Evolutionary conservation across 1,284 basidiomycete genomes (phyloP).

Genomic region (Anthracocystis walkeri): DNA sequence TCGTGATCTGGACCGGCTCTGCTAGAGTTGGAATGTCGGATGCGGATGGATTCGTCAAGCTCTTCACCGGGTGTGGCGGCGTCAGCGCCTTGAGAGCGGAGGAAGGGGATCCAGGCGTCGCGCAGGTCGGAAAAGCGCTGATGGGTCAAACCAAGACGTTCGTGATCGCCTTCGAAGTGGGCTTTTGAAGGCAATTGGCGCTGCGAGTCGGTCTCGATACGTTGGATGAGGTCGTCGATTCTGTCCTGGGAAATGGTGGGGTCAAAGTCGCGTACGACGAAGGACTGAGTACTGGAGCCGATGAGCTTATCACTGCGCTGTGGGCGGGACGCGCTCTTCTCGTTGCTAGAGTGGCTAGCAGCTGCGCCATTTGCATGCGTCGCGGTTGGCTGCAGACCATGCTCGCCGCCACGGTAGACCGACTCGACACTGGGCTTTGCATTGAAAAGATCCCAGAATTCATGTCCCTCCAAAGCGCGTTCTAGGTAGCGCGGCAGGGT

Average conservation of each 20-base stretch:
- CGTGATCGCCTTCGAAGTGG: slow-evolving; percentile 45
- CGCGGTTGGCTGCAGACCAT: slow-evolving; percentile 7
- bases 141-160: slow-evolving; percentile 50
- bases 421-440: slow-evolving; percentile 26
- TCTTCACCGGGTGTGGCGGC: slow-evolving; percentile 10
- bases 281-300: slow-evolving; percentile 43
- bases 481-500: slow-evolving; percentile 44
- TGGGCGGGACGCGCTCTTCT: neutral
- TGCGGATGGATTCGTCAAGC: slow-evolving; percentile 16
- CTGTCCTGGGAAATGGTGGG: slow-evolving; percentile 28
- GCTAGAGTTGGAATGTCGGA: slow-evolving; percentile 1
- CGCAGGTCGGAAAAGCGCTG: slow-evolving; percentile 40
- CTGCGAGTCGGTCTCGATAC: slow-evolving; percentile 26
- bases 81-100: slow-evolving; percentile 21
- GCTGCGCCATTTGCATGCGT: neutral
- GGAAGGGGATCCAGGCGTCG: slow-evolving; percentile 47
- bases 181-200: slow-evolving; percentile 31
- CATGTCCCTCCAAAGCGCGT: slow-evolving; percentile 46
- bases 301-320: slow-evolving; percentile 15
- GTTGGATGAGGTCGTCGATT: slow-evolving; percentile 32
- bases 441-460: slow-evolving; percentile 50
- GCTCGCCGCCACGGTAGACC: slow-evolving; percentile 32
- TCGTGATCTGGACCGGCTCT: slow-evolving; percentile 54
- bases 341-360: neutral
- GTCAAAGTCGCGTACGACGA: slow-evolving; percentile 30